Evolutionary conservation across 1,284 basidiomycete species (phyloP).

Genomic region (Puccinia triticina): DNA sequence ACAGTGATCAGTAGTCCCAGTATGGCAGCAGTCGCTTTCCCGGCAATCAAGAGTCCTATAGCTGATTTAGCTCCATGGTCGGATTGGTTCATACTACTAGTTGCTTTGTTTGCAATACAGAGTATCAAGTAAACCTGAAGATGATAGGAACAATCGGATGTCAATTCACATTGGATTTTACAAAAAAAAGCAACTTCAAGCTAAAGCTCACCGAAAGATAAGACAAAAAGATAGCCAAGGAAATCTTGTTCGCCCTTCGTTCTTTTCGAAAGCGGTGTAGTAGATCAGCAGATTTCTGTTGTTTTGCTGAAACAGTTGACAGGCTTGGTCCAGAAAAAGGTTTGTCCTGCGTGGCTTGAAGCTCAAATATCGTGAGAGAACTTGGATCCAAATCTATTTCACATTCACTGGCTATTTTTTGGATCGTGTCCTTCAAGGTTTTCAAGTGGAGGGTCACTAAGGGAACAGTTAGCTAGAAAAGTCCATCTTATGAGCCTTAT

Average conservation of each 20-base stretch:
- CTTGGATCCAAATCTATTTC: slow-evolving; percentile 26
- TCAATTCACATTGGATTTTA: not conserved
- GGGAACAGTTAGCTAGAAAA: slow-evolving; percentile 31
- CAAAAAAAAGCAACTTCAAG: too few relatives aligned
- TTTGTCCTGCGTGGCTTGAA: not conserved
- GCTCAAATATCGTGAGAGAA: not conserved
- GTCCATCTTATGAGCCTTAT: not conserved
- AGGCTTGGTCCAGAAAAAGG: slow-evolving; percentile 31
- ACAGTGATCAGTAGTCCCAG: slow-evolving; percentile 18
- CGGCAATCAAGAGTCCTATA: not conserved
- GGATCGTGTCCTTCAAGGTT: slow-evolving; percentile 29
- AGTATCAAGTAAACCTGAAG: slow-evolving; percentile 34
- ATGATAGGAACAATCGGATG: not conserved
- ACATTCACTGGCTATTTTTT: slow-evolving; percentile 22
- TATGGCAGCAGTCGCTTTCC: slow-evolving; percentile 16
- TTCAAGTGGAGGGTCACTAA: slow-evolving; percentile 31
- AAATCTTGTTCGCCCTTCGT: slow-evolving; percentile 31
- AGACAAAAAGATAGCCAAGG: slow-evolving; percentile 31
- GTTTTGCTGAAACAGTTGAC: not conserved
- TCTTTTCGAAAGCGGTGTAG: slow-evolving; percentile 7
- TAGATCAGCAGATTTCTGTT: slow-evolving; percentile 14
- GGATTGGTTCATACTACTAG: slow-evolving; percentile 1
- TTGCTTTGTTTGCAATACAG: slow-evolving; percentile 33
- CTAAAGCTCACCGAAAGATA: slow-evolving; percentile 32
- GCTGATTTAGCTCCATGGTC: slow-evolving; percentile 7